These are phyloP conservation scores for Pythium folliculosum DNA, from an alignment of 352 stramenopile species.

Conservation along the genomic window DNA sequence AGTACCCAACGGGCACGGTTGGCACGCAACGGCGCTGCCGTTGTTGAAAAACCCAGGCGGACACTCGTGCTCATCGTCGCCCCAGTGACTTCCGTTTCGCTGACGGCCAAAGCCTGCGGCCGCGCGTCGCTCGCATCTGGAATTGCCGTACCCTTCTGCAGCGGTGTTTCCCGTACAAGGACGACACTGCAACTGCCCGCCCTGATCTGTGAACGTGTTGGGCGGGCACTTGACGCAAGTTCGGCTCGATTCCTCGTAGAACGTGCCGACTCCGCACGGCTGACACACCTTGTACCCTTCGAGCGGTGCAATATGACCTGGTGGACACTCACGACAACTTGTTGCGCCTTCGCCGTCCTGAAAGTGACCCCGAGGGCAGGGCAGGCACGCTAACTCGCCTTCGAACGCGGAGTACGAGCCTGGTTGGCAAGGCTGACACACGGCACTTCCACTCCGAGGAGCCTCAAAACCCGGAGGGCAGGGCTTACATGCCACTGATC, in stretches of 20 bases:
- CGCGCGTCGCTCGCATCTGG: slow-evolving; percentile 22
- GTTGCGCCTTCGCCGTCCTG: slow-evolving; percentile 37
- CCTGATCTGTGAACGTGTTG: slow-evolving; percentile 34
- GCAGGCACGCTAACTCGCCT: slow-evolving; percentile 48
- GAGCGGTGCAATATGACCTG: slow-evolving; percentile 40
- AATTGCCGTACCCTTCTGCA: slow-evolving; percentile 37
- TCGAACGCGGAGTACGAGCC: slow-evolving; percentile 38
- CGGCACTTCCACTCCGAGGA: slow-evolving; percentile 17
- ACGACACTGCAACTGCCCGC: slow-evolving; percentile 33
- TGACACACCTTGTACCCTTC: slow-evolving; percentile 39
- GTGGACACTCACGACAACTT: slow-evolving; percentile 39
- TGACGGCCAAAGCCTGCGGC: slow-evolving; percentile 11
- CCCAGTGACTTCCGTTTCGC: not conserved
- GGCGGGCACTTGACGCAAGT: slow-evolving; percentile 40
- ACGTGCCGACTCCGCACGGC: slow-evolving; percentile 43
- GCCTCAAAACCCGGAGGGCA: slow-evolving; percentile 46
- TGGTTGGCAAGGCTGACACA: slow-evolving; percentile 19
- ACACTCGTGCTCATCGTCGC: slow-evolving; percentile 8
- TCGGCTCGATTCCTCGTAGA: slow-evolving; percentile 31
- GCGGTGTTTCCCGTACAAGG: slow-evolving; percentile 35
- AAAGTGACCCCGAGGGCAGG: slow-evolving; percentile 43
- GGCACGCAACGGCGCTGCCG: slow-evolving; percentile 23
- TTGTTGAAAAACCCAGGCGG: slow-evolving; percentile 27
- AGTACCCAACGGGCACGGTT: slow-evolving; percentile 35
- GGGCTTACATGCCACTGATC: slow-evolving; percentile 30